A percentile compares a stretch with the other conserved stretches of the same genome.
These are phyloP conservation scores for Kazachstania africana DNA, from an alignment of 805 yeast genomes.

Conservation along the genomic window DNA sequence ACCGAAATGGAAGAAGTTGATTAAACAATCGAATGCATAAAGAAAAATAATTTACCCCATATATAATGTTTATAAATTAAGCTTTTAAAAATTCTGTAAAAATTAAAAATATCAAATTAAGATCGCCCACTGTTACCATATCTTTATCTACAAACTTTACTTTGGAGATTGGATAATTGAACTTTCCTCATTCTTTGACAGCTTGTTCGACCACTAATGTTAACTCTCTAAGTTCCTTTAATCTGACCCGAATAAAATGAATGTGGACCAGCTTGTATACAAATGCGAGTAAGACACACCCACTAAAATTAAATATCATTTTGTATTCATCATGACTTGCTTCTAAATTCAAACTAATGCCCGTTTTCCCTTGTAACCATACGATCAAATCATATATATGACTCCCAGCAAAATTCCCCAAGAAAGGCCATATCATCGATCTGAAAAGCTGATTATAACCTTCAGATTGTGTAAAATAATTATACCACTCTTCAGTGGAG, in stretches of 20 bases:
- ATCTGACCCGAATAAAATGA: slow-evolving; percentile 1
- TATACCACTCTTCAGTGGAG: background rate
- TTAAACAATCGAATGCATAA: slow-evolving; percentile 29
- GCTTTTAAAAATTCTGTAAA: background rate
- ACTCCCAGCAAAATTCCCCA: slow-evolving; percentile 9
- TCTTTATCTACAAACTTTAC: no score
- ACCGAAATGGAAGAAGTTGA: slow-evolving; percentile 99
- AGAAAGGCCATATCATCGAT: slow-evolving; percentile 11
- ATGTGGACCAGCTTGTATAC: slow-evolving; percentile 8
- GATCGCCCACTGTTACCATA: no score
- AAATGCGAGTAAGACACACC: slow-evolving; percentile 15
- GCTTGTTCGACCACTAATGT: background rate
- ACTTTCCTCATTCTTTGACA: no score
- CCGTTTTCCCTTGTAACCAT: background rate
- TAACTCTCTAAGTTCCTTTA: background rate
- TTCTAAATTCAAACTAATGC: background rate
- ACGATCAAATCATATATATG: background rate
- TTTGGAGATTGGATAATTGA: no score
- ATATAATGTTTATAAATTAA: no score
- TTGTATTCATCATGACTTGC: slow-evolving; percentile 12
- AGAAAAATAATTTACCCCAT: background rate
- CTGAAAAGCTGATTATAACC: slow-evolving; percentile 11
- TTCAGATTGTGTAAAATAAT: slow-evolving; percentile 1
- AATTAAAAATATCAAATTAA: no score
- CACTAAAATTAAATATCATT: slow-evolving; percentile 17